Conservation (phyloP, 108 stramenopile genomes). For the Cyclotella cryptica region DNA sequence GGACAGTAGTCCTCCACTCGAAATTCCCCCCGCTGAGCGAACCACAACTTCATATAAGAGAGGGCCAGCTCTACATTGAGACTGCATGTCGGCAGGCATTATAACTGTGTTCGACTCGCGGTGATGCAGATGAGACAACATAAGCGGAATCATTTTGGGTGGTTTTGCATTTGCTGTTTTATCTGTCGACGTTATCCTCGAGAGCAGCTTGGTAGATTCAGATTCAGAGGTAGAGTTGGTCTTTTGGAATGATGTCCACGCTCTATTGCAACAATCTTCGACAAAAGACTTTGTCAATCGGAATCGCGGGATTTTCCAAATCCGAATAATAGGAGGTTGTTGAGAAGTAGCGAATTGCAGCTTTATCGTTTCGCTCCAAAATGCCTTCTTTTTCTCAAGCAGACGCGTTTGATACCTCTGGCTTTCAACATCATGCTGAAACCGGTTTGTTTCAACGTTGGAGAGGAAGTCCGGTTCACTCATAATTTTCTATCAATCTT, state of each 20-base stretch:
- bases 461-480: slow-evolving; percentile 1
- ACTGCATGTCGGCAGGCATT: slow-evolving; percentile 26
- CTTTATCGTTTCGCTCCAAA: slow-evolving; percentile 24
- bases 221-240: background rate
- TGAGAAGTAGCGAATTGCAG: slow-evolving; percentile 10
- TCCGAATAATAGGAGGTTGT: background rate
- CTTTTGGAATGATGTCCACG: background rate
- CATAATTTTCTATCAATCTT: background rate
- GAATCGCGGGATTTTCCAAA: slow-evolving; percentile 15
- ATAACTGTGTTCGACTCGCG: slow-evolving; percentile 10
- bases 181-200: background rate
- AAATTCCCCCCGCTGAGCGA: slow-evolving; percentile 12
- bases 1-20: slow-evolving; percentile 15
- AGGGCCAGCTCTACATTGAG: slow-evolving; percentile 26
- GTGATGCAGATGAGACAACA: slow-evolving; percentile 28
- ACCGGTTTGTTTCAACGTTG: background rate
- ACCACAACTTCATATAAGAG: slow-evolving; percentile 25
- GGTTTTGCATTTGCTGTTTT: background rate
- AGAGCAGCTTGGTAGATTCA: background rate
- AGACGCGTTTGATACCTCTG: background rate
- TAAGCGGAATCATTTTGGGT: background rate
- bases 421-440: background rate
- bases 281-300: slow-evolving; percentile 19
- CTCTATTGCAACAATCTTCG: slow-evolving; percentile 19
- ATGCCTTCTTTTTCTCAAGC: slow-evolving; percentile 18